A percentile compares a stretch with the other conserved stretches of the same genome.
These are phyloP conservation scores for Daldinia eschscholtzii DNA, from an alignment of 2,329 filamentous ascomycete species.

Conservation along the genomic window DNA sequence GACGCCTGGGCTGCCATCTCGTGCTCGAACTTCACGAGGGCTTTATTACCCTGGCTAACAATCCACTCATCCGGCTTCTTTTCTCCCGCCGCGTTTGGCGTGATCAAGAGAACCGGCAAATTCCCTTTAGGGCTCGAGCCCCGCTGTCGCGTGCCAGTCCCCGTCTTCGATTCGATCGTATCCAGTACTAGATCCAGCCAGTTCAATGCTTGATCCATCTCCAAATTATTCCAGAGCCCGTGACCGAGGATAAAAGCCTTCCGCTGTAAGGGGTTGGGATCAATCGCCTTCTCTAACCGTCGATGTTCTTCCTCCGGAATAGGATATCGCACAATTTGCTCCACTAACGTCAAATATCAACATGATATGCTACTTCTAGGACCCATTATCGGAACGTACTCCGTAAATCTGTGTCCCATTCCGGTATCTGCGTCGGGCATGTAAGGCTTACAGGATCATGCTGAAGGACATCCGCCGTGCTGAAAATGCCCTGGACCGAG, in stretches of 20 bases:
- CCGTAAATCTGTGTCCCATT: slow-evolving; percentile 48
- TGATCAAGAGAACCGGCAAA: slow-evolving; percentile 54
- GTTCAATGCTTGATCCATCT: slow-evolving; percentile 56
- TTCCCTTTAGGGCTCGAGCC: slow-evolving; percentile 31
- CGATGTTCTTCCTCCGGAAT: slow-evolving; percentile 57
- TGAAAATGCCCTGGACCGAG: slow-evolving; percentile 63
- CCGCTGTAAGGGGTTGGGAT: slow-evolving; percentile 49
- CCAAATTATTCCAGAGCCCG: slow-evolving; percentile 62
- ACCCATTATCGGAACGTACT: slow-evolving; percentile 39
- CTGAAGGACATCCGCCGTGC: slow-evolving; percentile 58
- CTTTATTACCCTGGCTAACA: slow-evolving; percentile 62
- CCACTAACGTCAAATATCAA: slow-evolving; percentile 50
- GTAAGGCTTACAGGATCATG: slow-evolving; percentile 58
- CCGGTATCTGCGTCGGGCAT: slow-evolving; percentile 54
- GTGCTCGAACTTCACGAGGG: slow-evolving; percentile 60
- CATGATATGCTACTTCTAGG: slow-evolving; percentile 5
- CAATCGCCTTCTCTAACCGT: slow-evolving; percentile 55
- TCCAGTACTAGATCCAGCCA: slow-evolving; percentile 57
- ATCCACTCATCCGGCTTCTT: slow-evolving; percentile 62
- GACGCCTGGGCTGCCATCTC: slow-evolving; percentile 53
- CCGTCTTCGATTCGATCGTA: slow-evolving; percentile 48
- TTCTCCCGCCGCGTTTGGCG: slow-evolving; percentile 61
- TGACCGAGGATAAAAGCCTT: slow-evolving; percentile 62
- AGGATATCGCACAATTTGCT: slow-evolving; percentile 60
- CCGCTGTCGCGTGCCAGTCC: slow-evolving; percentile 37